Conservation (phyloP, 2,329 filamentous ascomycete species). For the Paecilomyces variotii region DNA sequence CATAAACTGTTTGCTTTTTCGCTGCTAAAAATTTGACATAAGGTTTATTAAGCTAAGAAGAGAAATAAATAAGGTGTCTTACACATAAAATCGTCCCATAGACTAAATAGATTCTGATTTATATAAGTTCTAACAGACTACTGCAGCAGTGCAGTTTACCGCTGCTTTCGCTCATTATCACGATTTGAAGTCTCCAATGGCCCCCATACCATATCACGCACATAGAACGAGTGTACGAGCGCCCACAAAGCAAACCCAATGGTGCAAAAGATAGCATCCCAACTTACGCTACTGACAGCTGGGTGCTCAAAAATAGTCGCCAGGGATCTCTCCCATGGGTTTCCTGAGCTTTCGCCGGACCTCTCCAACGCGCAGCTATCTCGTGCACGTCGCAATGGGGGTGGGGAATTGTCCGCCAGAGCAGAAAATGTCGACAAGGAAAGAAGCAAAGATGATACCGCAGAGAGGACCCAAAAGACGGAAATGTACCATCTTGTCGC, state of each 20-base stretch:
- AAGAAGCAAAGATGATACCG: conserved; percentile 20
- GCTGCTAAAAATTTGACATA: too few species aligned
- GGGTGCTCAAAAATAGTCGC: conserved; percentile 50
- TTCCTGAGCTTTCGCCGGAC: not conserved
- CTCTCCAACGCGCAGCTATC: not conserved
- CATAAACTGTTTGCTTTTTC: too few species aligned
- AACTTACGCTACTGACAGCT: conserved; percentile 48
- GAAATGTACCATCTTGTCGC: conserved; percentile 5
- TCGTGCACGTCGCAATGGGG: not conserved
- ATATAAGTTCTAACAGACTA: too few species aligned
- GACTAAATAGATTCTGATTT: too few species aligned
- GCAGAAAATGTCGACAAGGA: conserved; percentile 10
- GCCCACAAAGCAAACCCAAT: not conserved
- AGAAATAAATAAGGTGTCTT: too few species aligned
- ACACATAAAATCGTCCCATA: too few species aligned
- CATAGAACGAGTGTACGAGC: not conserved
- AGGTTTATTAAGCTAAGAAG: too few species aligned
- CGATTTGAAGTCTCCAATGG: not conserved
- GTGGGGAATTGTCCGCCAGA: conserved; percentile 1
- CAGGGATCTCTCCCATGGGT: conserved; percentile 32
- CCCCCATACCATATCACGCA: not conserved
- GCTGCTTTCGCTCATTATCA: not conserved
- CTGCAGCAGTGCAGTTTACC: not conserved
- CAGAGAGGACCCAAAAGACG: conserved; percentile 20
- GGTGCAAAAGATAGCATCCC: conserved; percentile 51